Percentiles rank a stretch among this genome's conserved stretches.
These are phyloP conservation scores for Ampelocalamus luodianensis DNA, from an alignment of 176 grass and related monocot genomes.

Conservation along the genomic window DNA sequence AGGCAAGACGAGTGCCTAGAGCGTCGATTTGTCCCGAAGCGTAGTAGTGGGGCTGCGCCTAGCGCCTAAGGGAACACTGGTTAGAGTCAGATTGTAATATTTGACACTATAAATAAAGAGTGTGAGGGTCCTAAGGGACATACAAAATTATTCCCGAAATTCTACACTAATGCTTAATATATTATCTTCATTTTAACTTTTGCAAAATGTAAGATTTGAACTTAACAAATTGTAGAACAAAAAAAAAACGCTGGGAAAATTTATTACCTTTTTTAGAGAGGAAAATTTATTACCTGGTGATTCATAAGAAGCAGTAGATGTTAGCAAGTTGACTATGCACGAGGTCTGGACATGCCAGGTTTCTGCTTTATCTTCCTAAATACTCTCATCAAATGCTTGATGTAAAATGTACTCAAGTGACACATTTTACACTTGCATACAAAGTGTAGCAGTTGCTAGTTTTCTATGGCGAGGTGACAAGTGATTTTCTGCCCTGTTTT, in stretches of 20 bases:
- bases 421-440: neutral
- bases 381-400: neutral
- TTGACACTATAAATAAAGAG: too few species aligned
- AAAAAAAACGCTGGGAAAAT: neutral
- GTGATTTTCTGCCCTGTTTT: neutral
- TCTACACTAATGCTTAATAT: neutral
- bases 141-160: too few species aligned
- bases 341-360: neutral
- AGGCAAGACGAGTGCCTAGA: too few species aligned
- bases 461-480: too few species aligned
- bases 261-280: neutral
- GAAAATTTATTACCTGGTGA: neutral
- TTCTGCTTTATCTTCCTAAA: neutral
- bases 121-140: too few species aligned
- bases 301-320: neutral
- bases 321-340: neutral
- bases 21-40: too few species aligned
- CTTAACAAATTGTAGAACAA: neutral
- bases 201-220: neutral
- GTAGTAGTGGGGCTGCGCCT: too few species aligned
- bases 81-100: too few species aligned
- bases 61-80: too few species aligned
- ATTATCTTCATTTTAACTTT: neutral
- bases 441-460: neutral
- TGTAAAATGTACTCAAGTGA: neutral